phyloP scores from a whole-genome alignment of 768 basidiomycete species.

The Serendipita sp. region DNA sequence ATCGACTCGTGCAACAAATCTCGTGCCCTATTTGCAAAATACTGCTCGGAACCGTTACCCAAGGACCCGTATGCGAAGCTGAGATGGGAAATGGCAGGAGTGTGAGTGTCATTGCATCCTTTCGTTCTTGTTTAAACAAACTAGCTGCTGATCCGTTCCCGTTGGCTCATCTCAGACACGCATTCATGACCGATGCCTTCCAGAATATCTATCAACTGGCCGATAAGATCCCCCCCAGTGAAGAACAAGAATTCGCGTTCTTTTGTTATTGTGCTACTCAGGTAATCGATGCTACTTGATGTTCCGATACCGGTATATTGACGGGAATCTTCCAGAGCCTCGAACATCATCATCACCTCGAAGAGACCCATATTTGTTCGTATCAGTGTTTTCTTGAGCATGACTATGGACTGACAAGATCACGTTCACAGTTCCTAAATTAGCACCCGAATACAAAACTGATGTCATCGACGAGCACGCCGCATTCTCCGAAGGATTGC shows the following conservation, averaged over 20 bases:
- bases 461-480: conserved; percentile 1
- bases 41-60: conserved; percentile 2
- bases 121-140: no score
- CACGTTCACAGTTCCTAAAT: neutral
- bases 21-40: neutral
- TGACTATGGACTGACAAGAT: neutral
- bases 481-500: neutral
- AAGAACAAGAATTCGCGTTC: neutral
- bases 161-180: neutral
- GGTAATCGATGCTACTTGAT: no score
- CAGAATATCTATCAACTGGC: neutral
- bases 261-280: neutral
- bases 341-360: neutral
- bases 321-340: neutral
- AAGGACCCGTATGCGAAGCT: neutral
- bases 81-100: neutral
- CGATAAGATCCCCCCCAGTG: neutral
- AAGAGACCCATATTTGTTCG: neutral
- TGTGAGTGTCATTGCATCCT: neutral
- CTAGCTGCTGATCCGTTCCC: no score
- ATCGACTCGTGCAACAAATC: neutral
- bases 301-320: no score
- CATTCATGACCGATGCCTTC: neutral
- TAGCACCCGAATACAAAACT: neutral
- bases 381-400: neutral